phyloP scores from a whole-genome alignment of 2,329 filamentous ascomycete genomes.

The Westerdykella aurantiaca region DNA sequence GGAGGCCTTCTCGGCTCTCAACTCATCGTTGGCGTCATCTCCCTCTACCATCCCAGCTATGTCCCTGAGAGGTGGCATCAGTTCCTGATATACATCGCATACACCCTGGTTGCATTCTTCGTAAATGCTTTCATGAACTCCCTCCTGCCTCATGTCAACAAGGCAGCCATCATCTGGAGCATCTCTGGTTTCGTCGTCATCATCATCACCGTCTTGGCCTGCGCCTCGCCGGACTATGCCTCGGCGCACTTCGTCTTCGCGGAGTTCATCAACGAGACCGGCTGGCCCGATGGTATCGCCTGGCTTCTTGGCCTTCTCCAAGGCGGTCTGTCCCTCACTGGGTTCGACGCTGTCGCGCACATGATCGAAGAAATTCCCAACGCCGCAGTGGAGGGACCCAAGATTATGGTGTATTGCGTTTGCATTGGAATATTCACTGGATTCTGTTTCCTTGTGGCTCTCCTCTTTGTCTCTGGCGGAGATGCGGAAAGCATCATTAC shows the following conservation, averaged over 20 bases:
- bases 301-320: constrained; percentile 50
- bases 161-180: constrained; percentile 66
- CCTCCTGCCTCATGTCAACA: constrained; percentile 60
- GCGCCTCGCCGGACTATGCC: constrained; percentile 60
- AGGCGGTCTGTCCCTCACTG: constrained; percentile 51
- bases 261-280: constrained; percentile 61
- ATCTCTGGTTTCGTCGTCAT: constrained; percentile 64
- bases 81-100: constrained; percentile 65
- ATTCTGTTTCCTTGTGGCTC: constrained; percentile 55
- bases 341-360: constrained; percentile 50
- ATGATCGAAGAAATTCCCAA: constrained; percentile 59
- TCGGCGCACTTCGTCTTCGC: constrained; percentile 60
- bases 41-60: constrained; percentile 56
- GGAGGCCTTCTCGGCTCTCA: constrained; percentile 62
- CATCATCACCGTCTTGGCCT: constrained; percentile 62
- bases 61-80: constrained; percentile 60
- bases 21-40: constrained; percentile 60
- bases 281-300: constrained; percentile 63
- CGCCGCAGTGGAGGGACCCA: constrained; percentile 54
- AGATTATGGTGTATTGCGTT: constrained; percentile 62
- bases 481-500: constrained; percentile 52
- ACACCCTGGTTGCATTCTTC: constrained; percentile 55
- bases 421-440: constrained; percentile 58
- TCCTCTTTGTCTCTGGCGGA: constrained; percentile 58
- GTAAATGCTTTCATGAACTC: constrained; percentile 61